A percentile compares a stretch with the other conserved stretches of the same genome.
Evolutionary conservation across 1,284 basidiomycete genomes (phyloP).

Genomic region (Rhizoctonia solani): DNA sequence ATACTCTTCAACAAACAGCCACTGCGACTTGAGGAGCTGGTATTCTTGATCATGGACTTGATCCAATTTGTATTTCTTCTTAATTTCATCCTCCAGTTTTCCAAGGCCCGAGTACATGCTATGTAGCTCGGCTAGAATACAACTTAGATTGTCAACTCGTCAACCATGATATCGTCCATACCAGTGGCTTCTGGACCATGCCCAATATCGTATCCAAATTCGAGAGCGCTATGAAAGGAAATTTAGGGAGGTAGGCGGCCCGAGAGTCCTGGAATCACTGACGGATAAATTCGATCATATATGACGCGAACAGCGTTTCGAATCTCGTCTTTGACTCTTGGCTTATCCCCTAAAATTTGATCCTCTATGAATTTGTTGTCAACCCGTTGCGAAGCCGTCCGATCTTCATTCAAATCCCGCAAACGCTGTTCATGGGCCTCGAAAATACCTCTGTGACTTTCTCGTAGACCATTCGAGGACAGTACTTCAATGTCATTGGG

Average conservation of each 20-base stretch:
- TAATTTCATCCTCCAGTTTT: not conserved
- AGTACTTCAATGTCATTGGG: not conserved
- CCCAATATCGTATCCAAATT: not conserved
- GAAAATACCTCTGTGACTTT: not conserved
- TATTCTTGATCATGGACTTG: not conserved
- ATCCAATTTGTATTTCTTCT: not conserved
- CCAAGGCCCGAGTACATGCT: not conserved
- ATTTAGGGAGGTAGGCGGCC: no score
- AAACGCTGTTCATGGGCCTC: not conserved
- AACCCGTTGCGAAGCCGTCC: not conserved
- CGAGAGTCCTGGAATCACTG: no score
- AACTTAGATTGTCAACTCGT: no score
- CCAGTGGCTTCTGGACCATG: no score
- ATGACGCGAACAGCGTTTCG: constrained; percentile 5
- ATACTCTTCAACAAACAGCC: not conserved
- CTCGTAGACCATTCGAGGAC: not conserved
- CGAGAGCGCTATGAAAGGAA: not conserved
- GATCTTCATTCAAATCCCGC: not conserved
- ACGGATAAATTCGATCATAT: constrained; percentile 16
- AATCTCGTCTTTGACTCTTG: constrained; percentile 10
- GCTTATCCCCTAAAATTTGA: not conserved
- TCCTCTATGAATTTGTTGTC: not conserved
- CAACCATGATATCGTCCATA: no score
- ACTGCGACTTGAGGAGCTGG: not conserved
- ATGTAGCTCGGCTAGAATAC: constrained; percentile 1